These are phyloP conservation scores for Solanum corneliomulleri DNA, from an alignment of 257 asterid species.

Conservation along the genomic window DNA sequence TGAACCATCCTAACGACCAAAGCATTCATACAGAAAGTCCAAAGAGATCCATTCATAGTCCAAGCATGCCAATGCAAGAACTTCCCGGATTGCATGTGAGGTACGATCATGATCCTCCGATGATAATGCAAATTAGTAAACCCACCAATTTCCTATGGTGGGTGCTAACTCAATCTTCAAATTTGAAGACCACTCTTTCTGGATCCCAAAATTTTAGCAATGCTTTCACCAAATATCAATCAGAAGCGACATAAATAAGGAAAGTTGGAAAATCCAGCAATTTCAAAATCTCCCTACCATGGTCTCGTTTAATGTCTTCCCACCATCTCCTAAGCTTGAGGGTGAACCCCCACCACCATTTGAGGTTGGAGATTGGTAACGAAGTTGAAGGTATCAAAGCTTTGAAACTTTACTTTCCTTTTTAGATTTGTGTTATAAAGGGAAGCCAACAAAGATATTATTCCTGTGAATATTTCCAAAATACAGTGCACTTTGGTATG, in stretches of 20 bases:
- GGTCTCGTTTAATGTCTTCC: background rate
- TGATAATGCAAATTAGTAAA: background rate
- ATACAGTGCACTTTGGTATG: background rate
- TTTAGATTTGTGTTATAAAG: background rate
- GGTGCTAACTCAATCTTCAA: background rate
- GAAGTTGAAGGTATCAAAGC: background rate
- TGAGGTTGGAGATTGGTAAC: background rate
- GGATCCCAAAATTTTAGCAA: background rate
- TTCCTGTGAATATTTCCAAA: background rate
- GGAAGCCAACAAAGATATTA: background rate
- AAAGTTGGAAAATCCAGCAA: background rate
- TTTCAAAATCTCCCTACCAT: background rate
- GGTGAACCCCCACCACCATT: background rate
- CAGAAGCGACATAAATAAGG: background rate
- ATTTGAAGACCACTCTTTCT: background rate
- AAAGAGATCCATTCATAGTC: background rate
- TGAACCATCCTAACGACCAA: background rate
- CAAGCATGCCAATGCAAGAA: background rate
- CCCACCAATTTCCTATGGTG: background rate
- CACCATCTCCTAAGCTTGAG: background rate
- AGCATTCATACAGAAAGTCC: background rate
- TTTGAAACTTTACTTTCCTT: background rate
- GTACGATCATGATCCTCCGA: background rate
- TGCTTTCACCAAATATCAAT: background rate
- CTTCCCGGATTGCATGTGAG: background rate